A percentile compares a stretch with the other conserved stretches of the same genome.
Conservation (phyloP, 2,329 filamentous ascomycete genomes). For the Ambrosiella cleistominuta region DNA sequence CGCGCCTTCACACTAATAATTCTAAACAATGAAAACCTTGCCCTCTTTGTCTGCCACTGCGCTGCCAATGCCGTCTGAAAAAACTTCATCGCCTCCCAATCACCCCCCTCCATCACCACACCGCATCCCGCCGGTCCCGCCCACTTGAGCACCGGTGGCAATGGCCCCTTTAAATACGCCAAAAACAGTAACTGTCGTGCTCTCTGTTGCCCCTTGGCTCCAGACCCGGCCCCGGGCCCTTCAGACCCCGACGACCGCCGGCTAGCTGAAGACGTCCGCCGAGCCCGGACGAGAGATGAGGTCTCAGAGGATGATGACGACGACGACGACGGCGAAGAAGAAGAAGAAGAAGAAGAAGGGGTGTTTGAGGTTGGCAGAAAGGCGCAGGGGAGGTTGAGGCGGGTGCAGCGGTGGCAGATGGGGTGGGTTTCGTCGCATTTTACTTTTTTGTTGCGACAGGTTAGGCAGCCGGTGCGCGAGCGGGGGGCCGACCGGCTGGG, state of each 20-base stretch:
- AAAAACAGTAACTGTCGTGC: not conserved
- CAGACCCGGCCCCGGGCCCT: no score
- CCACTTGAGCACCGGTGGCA: not conserved
- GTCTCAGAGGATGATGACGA: no score
- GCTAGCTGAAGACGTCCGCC: no score
- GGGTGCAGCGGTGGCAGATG: constrained; percentile 1
- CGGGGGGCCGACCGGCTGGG: not conserved
- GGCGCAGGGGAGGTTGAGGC: not conserved
- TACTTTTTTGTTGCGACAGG: constrained; percentile 1
- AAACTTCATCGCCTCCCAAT: not conserved
- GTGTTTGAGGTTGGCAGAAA: not conserved
- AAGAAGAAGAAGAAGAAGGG: no score
- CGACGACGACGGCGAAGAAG: no score
- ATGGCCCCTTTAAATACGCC: not conserved
- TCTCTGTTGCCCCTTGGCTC: not conserved
- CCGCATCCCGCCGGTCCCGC: not conserved
- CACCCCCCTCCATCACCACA: not conserved
- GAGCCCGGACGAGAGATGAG: no score
- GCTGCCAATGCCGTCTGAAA: not conserved
- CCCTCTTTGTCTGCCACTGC: constrained; percentile 3
- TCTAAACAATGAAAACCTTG: not conserved
- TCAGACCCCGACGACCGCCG: not conserved
- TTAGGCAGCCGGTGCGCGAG: constrained; percentile 1
- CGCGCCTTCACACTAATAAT: not conserved
- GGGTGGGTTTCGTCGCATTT: constrained; percentile 1